Percentiles rank a stretch among this genome's conserved stretches.
Conservation (phyloP, 306 rosid genomes). For the Citrullus mucosospermus region DNA sequence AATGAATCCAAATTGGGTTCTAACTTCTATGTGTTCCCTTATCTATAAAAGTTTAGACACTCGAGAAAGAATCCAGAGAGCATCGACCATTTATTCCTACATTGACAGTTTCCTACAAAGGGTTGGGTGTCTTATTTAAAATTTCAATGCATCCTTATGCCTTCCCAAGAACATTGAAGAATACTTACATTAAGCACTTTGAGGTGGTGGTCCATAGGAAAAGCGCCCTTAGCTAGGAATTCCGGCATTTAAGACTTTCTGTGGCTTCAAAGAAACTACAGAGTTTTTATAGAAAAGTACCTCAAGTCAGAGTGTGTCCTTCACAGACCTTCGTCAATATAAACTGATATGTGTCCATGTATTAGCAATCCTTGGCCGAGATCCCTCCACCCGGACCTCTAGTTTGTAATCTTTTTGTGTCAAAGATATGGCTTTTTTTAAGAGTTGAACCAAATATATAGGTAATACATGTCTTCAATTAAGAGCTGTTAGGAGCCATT, state of each 20-base stretch:
- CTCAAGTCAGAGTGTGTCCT: no score
- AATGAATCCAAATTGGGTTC: not conserved
- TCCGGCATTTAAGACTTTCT: not conserved
- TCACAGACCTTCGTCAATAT: no score
- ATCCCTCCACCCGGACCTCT: not conserved
- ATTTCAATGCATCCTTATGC: not conserved
- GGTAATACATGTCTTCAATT: not conserved
- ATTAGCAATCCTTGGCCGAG: not conserved
- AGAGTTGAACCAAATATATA: not conserved
- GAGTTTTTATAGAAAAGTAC: no score
- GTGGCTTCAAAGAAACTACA: not conserved
- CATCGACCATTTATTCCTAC: not conserved
- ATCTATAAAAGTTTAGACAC: not conserved
- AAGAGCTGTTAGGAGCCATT: not conserved
- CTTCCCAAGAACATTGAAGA: not conserved
- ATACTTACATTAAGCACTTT: not conserved
- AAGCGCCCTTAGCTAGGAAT: not conserved
- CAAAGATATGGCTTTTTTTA: no score
- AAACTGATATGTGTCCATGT: not conserved
- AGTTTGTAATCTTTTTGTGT: not conserved
- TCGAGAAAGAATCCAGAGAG: not conserved
- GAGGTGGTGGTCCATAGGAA: not conserved
- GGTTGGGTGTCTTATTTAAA: not conserved
- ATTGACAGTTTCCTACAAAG: not conserved
- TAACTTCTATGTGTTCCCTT: not conserved